Evolutionary conservation across 768 basidiomycete genomes (phyloP).

Genomic region (Termitomyces sp.): DNA sequence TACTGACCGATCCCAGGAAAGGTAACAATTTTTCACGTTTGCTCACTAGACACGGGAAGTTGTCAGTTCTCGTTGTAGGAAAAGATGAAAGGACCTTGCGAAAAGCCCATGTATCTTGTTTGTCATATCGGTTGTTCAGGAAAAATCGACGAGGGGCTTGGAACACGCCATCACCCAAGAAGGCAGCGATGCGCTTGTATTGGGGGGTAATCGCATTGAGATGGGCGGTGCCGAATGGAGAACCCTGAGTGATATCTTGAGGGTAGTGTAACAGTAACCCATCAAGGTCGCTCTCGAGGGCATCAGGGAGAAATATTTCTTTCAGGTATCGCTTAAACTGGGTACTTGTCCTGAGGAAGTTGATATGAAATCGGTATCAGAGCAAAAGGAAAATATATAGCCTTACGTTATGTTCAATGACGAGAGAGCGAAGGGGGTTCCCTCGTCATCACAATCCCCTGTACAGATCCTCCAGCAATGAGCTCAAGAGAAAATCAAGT

Average conservation of each 20-base stretch:
- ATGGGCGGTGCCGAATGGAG: conserved; percentile 47
- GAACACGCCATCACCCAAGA: conserved; percentile 49
- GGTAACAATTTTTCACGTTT: neutral
- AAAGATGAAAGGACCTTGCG: conserved; percentile 21
- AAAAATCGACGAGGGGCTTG: conserved; percentile 48
- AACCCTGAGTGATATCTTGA: conserved; percentile 37
- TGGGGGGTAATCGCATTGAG: conserved; percentile 43
- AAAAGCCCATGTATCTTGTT: conserved; percentile 44
- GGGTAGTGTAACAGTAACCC: conserved; percentile 35
- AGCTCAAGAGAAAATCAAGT: conserved; percentile 1
- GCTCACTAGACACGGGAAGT: neutral
- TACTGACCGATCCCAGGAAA: conserved; percentile 39
- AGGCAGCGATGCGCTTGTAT: conserved; percentile 48
- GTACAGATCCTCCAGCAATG: neutral
- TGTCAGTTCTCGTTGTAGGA: neutral
- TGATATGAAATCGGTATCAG: neutral
- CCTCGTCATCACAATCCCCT: conserved; percentile 59
- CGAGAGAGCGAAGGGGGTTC: conserved; percentile 45
- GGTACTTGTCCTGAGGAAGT: conserved; percentile 15
- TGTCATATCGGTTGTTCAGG: conserved; percentile 30
- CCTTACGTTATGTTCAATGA: conserved; percentile 46
- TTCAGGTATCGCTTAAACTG: conserved; percentile 25
- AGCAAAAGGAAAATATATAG: too few relatives aligned
- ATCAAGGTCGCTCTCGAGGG: conserved; percentile 24
- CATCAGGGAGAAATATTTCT: conserved; percentile 28